Conservation (phyloP, 2,329 filamentous ascomycete genomes). For the Zarea fungicola region DNA sequence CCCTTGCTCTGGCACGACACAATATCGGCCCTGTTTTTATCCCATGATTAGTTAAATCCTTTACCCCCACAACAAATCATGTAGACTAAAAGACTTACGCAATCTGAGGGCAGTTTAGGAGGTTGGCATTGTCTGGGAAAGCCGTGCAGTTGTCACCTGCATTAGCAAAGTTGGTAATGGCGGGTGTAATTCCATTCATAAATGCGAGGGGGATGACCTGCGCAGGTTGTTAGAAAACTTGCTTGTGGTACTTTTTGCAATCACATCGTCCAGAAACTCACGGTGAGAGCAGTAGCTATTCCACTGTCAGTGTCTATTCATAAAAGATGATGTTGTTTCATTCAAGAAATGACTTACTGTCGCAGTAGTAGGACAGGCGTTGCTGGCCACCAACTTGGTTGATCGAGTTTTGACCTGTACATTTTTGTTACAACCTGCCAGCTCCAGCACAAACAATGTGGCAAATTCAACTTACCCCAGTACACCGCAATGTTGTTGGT, state of each 20-base stretch:
- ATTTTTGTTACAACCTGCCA: background rate
- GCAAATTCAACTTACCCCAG: constrained; percentile 46
- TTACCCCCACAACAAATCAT: too few species aligned
- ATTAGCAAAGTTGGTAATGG: constrained; percentile 60
- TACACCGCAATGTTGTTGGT: constrained; percentile 57
- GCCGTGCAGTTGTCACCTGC: constrained; percentile 55
- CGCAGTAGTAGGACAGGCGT: constrained; percentile 53
- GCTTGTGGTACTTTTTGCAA: background rate
- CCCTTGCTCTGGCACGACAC: constrained; percentile 54
- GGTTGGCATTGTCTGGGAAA: constrained; percentile 48
- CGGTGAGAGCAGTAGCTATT: constrained; percentile 26
- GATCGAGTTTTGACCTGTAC: constrained; percentile 55
- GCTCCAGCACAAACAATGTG: background rate
- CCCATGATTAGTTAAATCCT: background rate
- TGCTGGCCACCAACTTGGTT: constrained; percentile 46
- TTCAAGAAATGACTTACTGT: constrained; percentile 37
- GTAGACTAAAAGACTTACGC: too few species aligned
- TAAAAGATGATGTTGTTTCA: constrained; percentile 11
- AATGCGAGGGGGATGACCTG: constrained; percentile 60
- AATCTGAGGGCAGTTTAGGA: constrained; percentile 59
- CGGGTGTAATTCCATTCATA: constrained; percentile 49
- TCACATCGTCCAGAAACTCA: too few species aligned
- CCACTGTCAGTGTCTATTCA: constrained; percentile 41
- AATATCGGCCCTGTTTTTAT: constrained; percentile 42
- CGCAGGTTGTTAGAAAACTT: background rate